Percentiles rank a stretch among this genome's conserved stretches.
Evolutionary conservation across 78 protist genomes (phyloP).

Genomic region (Ministeria vibrans): DNA sequence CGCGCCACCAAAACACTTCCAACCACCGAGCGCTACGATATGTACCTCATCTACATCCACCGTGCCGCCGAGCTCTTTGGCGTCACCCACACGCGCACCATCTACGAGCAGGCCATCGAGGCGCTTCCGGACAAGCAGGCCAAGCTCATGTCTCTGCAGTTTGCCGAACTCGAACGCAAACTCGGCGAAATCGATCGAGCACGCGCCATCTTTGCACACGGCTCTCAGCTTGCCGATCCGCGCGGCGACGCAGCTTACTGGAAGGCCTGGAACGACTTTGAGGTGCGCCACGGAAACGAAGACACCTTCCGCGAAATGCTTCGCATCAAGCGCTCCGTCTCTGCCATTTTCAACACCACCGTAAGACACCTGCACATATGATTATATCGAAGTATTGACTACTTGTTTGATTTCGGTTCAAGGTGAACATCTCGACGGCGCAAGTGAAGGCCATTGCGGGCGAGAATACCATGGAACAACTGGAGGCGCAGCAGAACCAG

Average conservation of each 20-base stretch:
- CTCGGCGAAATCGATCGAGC: conserved; percentile 97
- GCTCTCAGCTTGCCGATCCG: conserved; percentile 79
- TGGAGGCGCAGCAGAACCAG: background rate
- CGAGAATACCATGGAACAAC: background rate
- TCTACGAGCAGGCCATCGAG: conserved; percentile 84
- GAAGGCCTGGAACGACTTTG: conserved; percentile 90
- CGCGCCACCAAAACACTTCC: conserved; percentile 55
- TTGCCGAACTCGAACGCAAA: conserved; percentile 80
- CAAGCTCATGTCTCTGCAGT: conserved; percentile 63
- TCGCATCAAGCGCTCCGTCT: conserved; percentile 77
- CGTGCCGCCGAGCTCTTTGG: conserved; percentile 77
- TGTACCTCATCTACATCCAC: conserved; percentile 74
- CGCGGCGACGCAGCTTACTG: conserved; percentile 51
- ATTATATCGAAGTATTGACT: background rate
- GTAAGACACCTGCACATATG: background rate
- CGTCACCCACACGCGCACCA: conserved; percentile 81
- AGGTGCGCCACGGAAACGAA: conserved; percentile 88
- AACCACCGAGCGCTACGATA: conserved; percentile 20
- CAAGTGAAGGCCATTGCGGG: background rate
- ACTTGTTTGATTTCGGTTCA: background rate
- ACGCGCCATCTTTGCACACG: conserved; percentile 79
- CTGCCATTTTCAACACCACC: conserved; percentile 35
- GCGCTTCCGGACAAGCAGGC: conserved; percentile 50
- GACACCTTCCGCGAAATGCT: conserved; percentile 93
- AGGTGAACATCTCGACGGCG: background rate